A percentile compares a stretch with the other conserved stretches of the same genome.
Conservation (phyloP, 202 grass and related monocot species). For the Panicum hallii region DNA sequence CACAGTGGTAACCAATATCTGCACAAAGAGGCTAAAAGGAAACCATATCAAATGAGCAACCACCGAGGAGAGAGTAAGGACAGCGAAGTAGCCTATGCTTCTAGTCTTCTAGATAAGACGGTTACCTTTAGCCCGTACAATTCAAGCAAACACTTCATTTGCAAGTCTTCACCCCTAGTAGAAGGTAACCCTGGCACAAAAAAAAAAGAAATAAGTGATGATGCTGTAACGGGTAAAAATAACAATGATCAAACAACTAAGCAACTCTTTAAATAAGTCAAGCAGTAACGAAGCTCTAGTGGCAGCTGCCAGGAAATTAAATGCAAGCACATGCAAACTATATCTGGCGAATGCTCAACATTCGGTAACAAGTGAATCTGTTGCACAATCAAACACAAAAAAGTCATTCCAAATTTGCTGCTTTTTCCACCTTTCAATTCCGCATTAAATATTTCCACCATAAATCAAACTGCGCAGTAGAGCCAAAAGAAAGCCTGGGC, state of each 20-base stretch:
- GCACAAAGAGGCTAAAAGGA: constrained; percentile 28
- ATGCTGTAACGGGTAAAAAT: neutral
- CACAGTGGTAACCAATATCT: constrained; percentile 5
- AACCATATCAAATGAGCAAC: constrained; percentile 22
- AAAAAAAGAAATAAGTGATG: constrained; percentile 45
- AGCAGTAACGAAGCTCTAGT: constrained; percentile 1
- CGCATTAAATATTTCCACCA: constrained; percentile 1
- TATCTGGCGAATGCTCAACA: constrained; percentile 32
- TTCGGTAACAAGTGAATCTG: constrained; percentile 7
- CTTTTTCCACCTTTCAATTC: neutral
- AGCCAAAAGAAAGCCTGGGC: constrained; percentile 27
- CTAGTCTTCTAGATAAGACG: constrained; percentile 16
- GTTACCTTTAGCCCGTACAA: constrained; percentile 98
- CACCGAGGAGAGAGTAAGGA: constrained; percentile 36
- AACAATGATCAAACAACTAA: constrained; percentile 14
- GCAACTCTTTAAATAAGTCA: constrained; percentile 16
- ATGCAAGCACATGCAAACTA: constrained; percentile 12
- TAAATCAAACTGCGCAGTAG: constrained; percentile 32
- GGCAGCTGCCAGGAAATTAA: constrained; percentile 26
- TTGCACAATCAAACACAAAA: constrained; percentile 18
- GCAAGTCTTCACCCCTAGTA: constrained; percentile 86
- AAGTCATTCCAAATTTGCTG: neutral
- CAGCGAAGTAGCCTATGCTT: constrained; percentile 20
- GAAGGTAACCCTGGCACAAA: constrained; percentile 74
- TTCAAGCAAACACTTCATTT: constrained; percentile 99